phyloP scores from a whole-genome alignment of 2,329 filamentous ascomycete species.

The Reticulascus tulasneorum region DNA sequence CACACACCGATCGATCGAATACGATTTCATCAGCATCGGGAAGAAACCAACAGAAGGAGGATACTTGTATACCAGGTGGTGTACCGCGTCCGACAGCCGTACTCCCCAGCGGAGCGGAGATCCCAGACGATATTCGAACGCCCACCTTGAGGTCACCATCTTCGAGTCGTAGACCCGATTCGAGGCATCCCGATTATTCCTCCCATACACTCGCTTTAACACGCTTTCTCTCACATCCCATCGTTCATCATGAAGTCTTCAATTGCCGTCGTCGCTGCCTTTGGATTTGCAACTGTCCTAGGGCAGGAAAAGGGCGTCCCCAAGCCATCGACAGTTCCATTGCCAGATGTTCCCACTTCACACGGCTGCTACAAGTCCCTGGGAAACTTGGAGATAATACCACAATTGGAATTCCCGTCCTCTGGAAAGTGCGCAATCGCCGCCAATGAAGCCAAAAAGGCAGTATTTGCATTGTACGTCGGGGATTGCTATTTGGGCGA shows the following conservation, averaged over 20 bases:
- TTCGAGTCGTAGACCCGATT: slow-evolving; percentile 5
- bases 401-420: slow-evolving; percentile 26
- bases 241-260: slow-evolving; percentile 9
- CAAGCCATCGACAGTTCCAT: slow-evolving; percentile 31
- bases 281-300: slow-evolving; percentile 9
- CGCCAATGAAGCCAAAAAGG: slow-evolving; percentile 25
- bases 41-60: no score
- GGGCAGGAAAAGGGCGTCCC: no score
- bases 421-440: slow-evolving; percentile 15
- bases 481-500: slow-evolving; percentile 72
- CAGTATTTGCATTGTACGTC: slow-evolving; percentile 60
- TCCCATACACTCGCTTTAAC: not conserved
- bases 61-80: no score
- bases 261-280: slow-evolving; percentile 8
- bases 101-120: slow-evolving; percentile 2
- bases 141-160: slow-evolving; percentile 3
- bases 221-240: slow-evolving; percentile 2
- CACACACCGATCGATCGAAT: slow-evolving; percentile 8
- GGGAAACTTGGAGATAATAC: slow-evolving; percentile 23
- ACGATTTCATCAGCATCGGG: not conserved
- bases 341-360: slow-evolving; percentile 32
- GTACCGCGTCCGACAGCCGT: slow-evolving; percentile 2
- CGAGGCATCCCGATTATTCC: slow-evolving; percentile 3
- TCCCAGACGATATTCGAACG: slow-evolving; percentile 1
- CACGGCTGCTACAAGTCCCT: slow-evolving; percentile 52